Evolutionary conservation across 2,329 filamentous ascomycete species (phyloP).

Genomic region (Cladorrhinum sp.): DNA sequence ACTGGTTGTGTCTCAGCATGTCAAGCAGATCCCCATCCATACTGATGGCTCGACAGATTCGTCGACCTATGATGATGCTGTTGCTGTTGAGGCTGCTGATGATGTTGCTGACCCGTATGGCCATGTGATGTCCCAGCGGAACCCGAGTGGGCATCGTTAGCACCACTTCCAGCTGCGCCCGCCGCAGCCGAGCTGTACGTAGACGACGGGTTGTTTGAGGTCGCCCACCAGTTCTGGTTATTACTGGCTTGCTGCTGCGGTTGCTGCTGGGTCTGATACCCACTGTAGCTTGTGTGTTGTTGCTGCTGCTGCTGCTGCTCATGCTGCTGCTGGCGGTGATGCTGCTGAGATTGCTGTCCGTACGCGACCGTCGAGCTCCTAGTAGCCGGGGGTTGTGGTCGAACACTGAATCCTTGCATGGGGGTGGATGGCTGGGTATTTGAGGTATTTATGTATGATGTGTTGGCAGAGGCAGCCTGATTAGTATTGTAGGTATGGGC

Average conservation of each 20-base stretch:
- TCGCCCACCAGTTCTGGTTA: constrained; percentile 36
- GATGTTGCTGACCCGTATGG: not conserved
- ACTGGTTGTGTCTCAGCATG: constrained; percentile 23
- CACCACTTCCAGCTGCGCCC: constrained; percentile 12
- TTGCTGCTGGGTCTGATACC: constrained; percentile 29
- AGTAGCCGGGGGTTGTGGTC: constrained; percentile 29
- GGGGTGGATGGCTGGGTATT: constrained; percentile 23
- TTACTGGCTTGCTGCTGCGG: constrained; percentile 28
- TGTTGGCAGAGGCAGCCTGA: constrained; percentile 24
- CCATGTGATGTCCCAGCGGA: constrained; percentile 2
- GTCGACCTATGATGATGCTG: constrained; percentile 27
- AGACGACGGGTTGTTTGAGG: constrained; percentile 24
- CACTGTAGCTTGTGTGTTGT: constrained; percentile 26
- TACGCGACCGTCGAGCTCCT: constrained; percentile 28
- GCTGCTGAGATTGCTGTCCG: constrained; percentile 28
- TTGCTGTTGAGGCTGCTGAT: constrained; percentile 12
- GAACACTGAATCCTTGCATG: constrained; percentile 26
- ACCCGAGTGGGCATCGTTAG: constrained; percentile 17
- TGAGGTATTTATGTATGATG: constrained; percentile 25
- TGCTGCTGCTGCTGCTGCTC: constrained; percentile 25
- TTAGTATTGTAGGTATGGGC: constrained; percentile 31
- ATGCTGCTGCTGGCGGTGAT: constrained; percentile 27
- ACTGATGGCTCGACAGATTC: constrained; percentile 27
- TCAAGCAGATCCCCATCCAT: constrained; percentile 30
- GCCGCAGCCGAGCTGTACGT: constrained; percentile 23